Evolutionary conservation across 306 rosid species (phyloP).

Genomic region (Notholithocarpus densiflorus): DNA sequence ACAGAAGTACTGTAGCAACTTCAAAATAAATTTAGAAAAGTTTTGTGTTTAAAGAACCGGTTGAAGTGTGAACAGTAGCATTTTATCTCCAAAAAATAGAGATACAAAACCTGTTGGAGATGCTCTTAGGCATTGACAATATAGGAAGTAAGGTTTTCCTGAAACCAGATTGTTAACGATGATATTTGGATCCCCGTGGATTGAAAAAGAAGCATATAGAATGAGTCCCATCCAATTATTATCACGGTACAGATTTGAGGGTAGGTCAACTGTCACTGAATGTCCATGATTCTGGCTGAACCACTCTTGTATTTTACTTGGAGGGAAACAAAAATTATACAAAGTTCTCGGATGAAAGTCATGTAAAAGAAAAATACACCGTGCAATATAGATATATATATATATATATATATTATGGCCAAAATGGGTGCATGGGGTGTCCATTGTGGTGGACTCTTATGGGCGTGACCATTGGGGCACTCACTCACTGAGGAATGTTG

Average conservation of each 20-base stretch:
- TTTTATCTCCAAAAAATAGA: too few species aligned
- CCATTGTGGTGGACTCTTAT: too few species aligned
- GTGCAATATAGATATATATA: too few species aligned
- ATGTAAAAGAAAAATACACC: neutral
- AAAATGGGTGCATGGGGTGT: too few species aligned
- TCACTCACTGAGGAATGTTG: rapidly evolving
- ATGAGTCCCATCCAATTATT: neutral
- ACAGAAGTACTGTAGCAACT: too few species aligned
- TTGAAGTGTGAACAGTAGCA: too few species aligned
- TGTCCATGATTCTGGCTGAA: neutral
- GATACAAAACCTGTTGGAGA: too few species aligned
- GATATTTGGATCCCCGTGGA: neutral
- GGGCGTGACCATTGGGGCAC: too few species aligned
- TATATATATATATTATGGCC: too few species aligned
- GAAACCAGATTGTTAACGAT: neutral
- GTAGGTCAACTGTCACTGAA: neutral
- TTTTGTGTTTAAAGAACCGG: too few species aligned
- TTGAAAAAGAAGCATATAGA: neutral
- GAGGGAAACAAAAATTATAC: neutral
- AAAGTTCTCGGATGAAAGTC: neutral
- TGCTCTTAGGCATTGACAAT: neutral
- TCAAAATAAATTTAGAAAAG: too few species aligned
- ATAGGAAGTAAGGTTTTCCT: neutral
- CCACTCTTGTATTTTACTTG: neutral
- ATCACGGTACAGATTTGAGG: neutral